phyloP scores from a whole-genome alignment of 2,329 filamentous ascomycete species.

The Stachybotrys chlorohalonatus region DNA sequence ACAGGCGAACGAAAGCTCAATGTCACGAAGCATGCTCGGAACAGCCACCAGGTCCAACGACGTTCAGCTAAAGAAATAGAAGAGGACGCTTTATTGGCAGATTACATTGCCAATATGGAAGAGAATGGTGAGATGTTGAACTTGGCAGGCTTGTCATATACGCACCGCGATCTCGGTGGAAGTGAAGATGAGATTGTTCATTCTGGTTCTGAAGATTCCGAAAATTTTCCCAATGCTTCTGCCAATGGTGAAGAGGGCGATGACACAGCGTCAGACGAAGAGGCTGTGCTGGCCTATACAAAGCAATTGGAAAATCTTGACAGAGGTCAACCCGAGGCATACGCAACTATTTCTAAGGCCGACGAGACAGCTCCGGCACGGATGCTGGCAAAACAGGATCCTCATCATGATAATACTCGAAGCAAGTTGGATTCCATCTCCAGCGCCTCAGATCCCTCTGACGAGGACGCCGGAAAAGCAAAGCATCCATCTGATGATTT shows the following conservation, averaged over 20 bases:
- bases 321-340: neutral
- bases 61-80: slow-evolving; percentile 13
- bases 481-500: slow-evolving; percentile 54
- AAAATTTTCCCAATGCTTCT: neutral
- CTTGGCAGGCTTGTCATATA: slow-evolving; percentile 29
- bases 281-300: neutral
- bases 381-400: slow-evolving; percentile 13
- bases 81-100: slow-evolving; percentile 51
- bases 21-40: slow-evolving; percentile 10
- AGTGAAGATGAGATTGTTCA: slow-evolving; percentile 12
- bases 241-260: neutral
- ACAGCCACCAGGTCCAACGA: slow-evolving; percentile 3
- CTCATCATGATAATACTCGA: slow-evolving; percentile 4
- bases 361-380: slow-evolving; percentile 16
- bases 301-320: neutral
- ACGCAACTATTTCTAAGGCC: neutral
- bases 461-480: slow-evolving; percentile 11
- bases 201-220: neutral
- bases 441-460: slow-evolving; percentile 8
- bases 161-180: slow-evolving; percentile 15
- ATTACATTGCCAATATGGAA: slow-evolving; percentile 62
- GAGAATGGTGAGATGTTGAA: slow-evolving; percentile 32
- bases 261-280: neutral
- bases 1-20: neutral
- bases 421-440: slow-evolving; percentile 4